Percentiles rank a stretch among this genome's conserved stretches.
phyloP scores from a whole-genome alignment of 345 rosid genomes.

The Pistacia vera region DNA sequence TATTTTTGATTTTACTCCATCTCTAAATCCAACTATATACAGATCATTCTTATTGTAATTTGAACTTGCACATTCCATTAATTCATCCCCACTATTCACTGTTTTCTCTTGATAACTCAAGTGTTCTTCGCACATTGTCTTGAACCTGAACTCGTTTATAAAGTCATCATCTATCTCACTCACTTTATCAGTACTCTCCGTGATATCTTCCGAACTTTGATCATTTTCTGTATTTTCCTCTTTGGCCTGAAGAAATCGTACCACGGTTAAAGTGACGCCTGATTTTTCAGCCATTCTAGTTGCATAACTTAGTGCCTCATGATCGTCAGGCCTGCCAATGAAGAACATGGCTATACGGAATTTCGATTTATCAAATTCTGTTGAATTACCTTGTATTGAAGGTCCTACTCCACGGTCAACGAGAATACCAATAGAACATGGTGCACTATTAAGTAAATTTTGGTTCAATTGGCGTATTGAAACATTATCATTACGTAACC shows the following conservation, averaged over 20 bases:
- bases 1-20: slow-evolving; percentile 16
- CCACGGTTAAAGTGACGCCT: slow-evolving; percentile 11
- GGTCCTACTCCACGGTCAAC: slow-evolving; percentile 31
- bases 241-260: slow-evolving; percentile 19
- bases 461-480: slow-evolving; percentile 15
- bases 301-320: slow-evolving; percentile 34
- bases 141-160: slow-evolving; percentile 41
- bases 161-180: slow-evolving; percentile 13
- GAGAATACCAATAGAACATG: slow-evolving; percentile 36
- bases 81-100: slow-evolving; percentile 22
- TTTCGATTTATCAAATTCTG: background rate
- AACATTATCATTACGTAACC: slow-evolving; percentile 13
- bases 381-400: background rate
- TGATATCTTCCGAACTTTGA: too few species aligned
- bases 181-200: background rate
- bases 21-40: slow-evolving; percentile 32
- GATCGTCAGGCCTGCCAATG: slow-evolving; percentile 31
- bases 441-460: slow-evolving; percentile 19
- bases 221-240: background rate
- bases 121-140: slow-evolving; percentile 25
- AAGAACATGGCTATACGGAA: slow-evolving; percentile 27
- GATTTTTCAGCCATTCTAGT: slow-evolving; percentile 26
- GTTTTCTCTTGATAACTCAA: slow-evolving; percentile 29
- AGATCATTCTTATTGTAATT: background rate
- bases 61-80: slow-evolving; percentile 14